Percentiles rank a stretch among this genome's conserved stretches.
phyloP scores from a whole-genome alignment of 345 rosid species.

The Euphorbia tirucalli region DNA sequence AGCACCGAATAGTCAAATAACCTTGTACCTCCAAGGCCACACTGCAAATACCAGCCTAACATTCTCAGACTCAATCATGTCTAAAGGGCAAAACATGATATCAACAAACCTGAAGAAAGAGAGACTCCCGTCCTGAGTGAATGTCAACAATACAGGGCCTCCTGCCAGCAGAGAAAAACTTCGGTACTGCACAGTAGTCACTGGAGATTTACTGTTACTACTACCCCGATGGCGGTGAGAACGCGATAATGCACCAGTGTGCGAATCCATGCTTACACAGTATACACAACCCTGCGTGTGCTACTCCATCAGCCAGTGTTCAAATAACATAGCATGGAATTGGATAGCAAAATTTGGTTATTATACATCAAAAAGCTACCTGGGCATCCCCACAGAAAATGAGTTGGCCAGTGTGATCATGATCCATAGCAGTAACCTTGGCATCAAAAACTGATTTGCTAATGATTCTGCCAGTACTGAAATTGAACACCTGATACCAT shows the following conservation, averaged over 20 bases:
- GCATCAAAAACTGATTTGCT: constrained; percentile 51
- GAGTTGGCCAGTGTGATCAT: constrained; percentile 94
- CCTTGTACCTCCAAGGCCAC: constrained; percentile 81
- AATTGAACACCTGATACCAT: constrained; percentile 74
- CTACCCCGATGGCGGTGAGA: constrained; percentile 68
- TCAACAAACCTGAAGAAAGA: constrained; percentile 77
- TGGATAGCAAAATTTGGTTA: not conserved
- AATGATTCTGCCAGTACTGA: constrained; percentile 95
- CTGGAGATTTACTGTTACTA: constrained; percentile 64
- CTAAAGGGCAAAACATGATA: constrained; percentile 3
- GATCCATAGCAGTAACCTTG: constrained; percentile 91
- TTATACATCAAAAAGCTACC: constrained; percentile 32
- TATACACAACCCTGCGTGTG: constrained; percentile 71
- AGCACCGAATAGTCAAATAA: constrained; percentile 80
- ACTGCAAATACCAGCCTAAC: constrained; percentile 43
- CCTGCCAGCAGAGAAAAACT: constrained; percentile 88
- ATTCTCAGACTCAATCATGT: constrained; percentile 9
- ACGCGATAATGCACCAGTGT: constrained; percentile 71
- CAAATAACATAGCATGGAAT: not conserved
- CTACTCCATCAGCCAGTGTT: constrained; percentile 12
- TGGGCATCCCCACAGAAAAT: constrained; percentile 92
- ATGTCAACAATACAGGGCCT: constrained; percentile 88
- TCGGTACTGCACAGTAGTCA: constrained; percentile 82
- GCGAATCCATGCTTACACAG: constrained; percentile 77
- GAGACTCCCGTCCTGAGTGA: constrained; percentile 84